These are phyloP conservation scores for Pulveroboletus sp. DNA, from an alignment of 1,284 basidiomycete genomes.

Conservation along the genomic window DNA sequence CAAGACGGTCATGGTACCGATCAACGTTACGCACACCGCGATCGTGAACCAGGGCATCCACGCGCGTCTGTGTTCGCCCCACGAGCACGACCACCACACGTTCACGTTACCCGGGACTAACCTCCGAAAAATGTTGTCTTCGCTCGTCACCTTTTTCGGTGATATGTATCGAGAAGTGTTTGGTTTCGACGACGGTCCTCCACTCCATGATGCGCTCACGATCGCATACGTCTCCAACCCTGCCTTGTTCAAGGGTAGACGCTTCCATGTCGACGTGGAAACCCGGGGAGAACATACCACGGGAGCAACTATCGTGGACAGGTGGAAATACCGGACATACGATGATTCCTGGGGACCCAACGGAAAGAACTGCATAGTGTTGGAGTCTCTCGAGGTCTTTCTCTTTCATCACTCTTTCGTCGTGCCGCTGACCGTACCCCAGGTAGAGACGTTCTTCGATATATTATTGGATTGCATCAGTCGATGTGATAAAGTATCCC, in stretches of 20 bases:
- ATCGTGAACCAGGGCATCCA: slow-evolving; percentile 64
- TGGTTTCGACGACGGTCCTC: slow-evolving; percentile 74
- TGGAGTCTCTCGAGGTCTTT: slow-evolving; percentile 65
- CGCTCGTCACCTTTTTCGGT: slow-evolving; percentile 71
- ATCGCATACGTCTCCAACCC: slow-evolving; percentile 71
- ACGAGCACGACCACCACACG: slow-evolving; percentile 19
- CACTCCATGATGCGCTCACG: slow-evolving; percentile 80
- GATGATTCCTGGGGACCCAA: slow-evolving; percentile 65
- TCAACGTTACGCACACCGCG: slow-evolving; percentile 83
- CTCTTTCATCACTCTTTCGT: not conserved
- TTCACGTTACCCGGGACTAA: slow-evolving; percentile 44
- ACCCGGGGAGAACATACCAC: slow-evolving; percentile 59
- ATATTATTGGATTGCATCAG: slow-evolving; percentile 62
- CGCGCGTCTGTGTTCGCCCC: slow-evolving; percentile 50
- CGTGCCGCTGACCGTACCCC: not conserved
- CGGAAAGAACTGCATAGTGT: slow-evolving; percentile 74
- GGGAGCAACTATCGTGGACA: slow-evolving; percentile 77
- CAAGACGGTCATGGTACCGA: slow-evolving; percentile 72
- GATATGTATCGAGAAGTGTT: slow-evolving; percentile 69
- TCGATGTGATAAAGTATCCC: slow-evolving; percentile 58
- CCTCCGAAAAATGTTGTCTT: slow-evolving; percentile 72
- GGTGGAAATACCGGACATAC: slow-evolving; percentile 59
- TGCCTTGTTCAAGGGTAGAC: slow-evolving; percentile 56
- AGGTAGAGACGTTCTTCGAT: slow-evolving; percentile 68
- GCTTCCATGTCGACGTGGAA: slow-evolving; percentile 79